A percentile compares a stretch with the other conserved stretches of the same genome.
These are phyloP conservation scores for Raffaelea deltoideospora DNA, from an alignment of 2,329 filamentous ascomycete species.

Conservation along the genomic window DNA sequence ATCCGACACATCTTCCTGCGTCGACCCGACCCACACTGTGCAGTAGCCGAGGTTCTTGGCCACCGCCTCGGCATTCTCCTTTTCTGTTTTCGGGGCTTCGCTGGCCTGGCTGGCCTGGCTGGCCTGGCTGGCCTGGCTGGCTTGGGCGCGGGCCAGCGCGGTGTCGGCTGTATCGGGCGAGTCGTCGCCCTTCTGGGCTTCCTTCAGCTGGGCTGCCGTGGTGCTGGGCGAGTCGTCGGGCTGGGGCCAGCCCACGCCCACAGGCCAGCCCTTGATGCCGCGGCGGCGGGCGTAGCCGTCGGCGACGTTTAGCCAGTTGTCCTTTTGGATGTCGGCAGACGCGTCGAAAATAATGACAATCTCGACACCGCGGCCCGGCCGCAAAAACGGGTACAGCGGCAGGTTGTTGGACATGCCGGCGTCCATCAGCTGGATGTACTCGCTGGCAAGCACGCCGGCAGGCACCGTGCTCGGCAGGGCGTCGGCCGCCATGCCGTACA, in stretches of 20 bases:
- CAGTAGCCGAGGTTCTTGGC: slow-evolving; percentile 68
- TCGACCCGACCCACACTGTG: slow-evolving; percentile 87
- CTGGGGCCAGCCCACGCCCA: slow-evolving; percentile 88
- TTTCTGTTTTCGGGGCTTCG: background rate
- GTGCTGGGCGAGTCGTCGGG: slow-evolving; percentile 39
- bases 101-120: slow-evolving; percentile 7
- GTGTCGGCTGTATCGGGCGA: slow-evolving; percentile 43
- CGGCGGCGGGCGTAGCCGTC: slow-evolving; percentile 87
- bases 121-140: slow-evolving; percentile 24
- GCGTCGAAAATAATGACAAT: slow-evolving; percentile 88
- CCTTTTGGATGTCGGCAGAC: slow-evolving; percentile 79
- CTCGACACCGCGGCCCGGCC: slow-evolving; percentile 78
- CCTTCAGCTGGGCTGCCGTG: slow-evolving; percentile 48
- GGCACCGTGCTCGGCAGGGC: slow-evolving; percentile 65
- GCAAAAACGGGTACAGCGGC: slow-evolving; percentile 84
- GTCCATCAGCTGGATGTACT: slow-evolving; percentile 80
- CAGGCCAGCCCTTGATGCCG: slow-evolving; percentile 84
- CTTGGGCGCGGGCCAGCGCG: slow-evolving; percentile 47
- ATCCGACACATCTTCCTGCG: slow-evolving; percentile 50
- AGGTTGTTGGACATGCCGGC: slow-evolving; percentile 98
- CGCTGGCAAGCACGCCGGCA: slow-evolving; percentile 52
- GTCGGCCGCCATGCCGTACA: slow-evolving; percentile 59
- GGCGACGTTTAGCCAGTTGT: slow-evolving; percentile 91
- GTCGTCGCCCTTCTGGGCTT: slow-evolving; percentile 40
- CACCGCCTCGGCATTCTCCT: slow-evolving; percentile 22